Evolutionary conservation across 140 eudicot genomes (phyloP).

Genomic region (Senecio squalidus): DNA sequence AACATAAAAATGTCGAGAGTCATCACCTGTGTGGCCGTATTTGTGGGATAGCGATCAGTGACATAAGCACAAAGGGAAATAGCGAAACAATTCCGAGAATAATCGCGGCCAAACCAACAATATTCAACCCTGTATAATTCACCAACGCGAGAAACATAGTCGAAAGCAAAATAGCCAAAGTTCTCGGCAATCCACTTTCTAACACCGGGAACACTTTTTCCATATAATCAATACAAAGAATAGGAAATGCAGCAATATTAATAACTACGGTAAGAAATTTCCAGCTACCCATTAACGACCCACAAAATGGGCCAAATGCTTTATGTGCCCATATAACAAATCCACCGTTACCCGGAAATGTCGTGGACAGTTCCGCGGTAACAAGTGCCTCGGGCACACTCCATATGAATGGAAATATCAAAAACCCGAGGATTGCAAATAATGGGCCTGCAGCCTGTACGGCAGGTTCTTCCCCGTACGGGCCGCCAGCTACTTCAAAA

Average conservation of each 20-base stretch:
- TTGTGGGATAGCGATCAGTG: constrained; percentile 10
- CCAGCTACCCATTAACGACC: constrained; percentile 44
- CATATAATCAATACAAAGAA: constrained; percentile 38
- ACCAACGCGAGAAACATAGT: not conserved
- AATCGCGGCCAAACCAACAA: not conserved
- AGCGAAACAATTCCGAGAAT: constrained; percentile 5
- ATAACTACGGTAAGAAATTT: constrained; percentile 50
- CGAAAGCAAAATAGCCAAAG: not conserved
- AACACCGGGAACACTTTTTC: constrained; percentile 40
- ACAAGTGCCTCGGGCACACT: constrained; percentile 60
- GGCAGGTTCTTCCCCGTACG: constrained; percentile 69
- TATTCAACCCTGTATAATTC: not conserved
- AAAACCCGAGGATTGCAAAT: constrained; percentile 44
- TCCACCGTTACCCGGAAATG: constrained; percentile 64
- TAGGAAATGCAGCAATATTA: constrained; percentile 49
- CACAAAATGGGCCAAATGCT: constrained; percentile 56
- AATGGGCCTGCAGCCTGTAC: constrained; percentile 58
- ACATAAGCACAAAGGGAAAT: constrained; percentile 19
- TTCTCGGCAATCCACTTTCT: not conserved
- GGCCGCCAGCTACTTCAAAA: constrained; percentile 80
- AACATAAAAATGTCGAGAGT: no score
- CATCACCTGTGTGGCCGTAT: constrained; percentile 20
- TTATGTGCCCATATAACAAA: constrained; percentile 50
- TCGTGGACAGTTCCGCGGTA: constrained; percentile 63
- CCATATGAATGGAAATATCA: constrained; percentile 62